Base-by-base conservation (phyloP, 768 basidiomycete genomes). In the Leccinum rimulosum region DNA sequence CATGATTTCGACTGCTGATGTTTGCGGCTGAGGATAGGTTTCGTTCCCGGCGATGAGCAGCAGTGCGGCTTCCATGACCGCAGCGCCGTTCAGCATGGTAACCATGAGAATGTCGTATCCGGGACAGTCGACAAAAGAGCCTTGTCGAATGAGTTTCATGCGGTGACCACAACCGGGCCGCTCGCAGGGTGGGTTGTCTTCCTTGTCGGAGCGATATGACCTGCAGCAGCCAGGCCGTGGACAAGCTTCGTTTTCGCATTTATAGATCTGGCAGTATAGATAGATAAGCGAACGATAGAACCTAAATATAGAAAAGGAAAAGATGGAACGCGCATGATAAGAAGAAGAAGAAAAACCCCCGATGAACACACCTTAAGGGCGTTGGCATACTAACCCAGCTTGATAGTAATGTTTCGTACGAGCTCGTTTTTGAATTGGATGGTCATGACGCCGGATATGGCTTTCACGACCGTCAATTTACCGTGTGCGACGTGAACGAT, bases 401-500 rank as follows among this genome's bases (percentile, higher is more conserved):
- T 38, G 6, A 38, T 38, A 19, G 96, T 99, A 68, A 98, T 99
- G 77, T 99, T 99, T 62, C 95, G 82, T 60, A 98, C 96, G 57
- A 98, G 85, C 76, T 99, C 97, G 75, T 98, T 98, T 82, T 99
- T 99, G 77, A 99, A 98, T 67, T 95, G 85, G 50, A 98, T 96
- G 17, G 96, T 98, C 85, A 91, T 90, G 15, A 98, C 96, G 7
- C 97, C 95, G 12, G 96, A 98, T 72, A 99, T 98, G 31, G 96
- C 96, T 78, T 98, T 95, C 58, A 98, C 96, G 57, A 98, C 95
- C 7, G 92, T 95, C 56, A 91, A 94, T 79, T 95, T 95, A 67
- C 92, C 93, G 80, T 95, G 94, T n/a, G 96, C 96, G 82, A 99
- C 96, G 83, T 98, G 96, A 55, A 95, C 96, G 70, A 99, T 99